These are phyloP conservation scores for Colletotrichum melonis DNA, from an alignment of 2,329 filamentous ascomycete species.

Conservation along the genomic window DNA sequence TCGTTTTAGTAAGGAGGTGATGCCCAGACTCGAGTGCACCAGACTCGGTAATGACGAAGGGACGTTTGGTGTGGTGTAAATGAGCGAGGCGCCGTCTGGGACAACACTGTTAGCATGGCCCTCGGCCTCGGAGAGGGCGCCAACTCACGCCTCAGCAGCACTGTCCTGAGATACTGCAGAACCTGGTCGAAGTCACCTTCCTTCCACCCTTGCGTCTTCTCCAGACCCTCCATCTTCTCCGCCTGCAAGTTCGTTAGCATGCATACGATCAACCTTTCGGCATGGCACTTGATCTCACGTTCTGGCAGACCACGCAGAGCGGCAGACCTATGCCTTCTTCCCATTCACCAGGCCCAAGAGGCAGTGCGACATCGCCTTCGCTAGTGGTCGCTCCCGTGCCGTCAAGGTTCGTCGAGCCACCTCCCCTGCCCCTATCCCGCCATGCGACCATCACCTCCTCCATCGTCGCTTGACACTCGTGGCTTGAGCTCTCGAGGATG, in stretches of 20 bases:
- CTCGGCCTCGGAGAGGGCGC: conserved; percentile 22
- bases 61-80: conserved; percentile 84
- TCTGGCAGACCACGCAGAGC: conserved; percentile 95
- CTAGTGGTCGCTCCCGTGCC: conserved; percentile 67
- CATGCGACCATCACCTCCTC: conserved; percentile 86
- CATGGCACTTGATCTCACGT: conserved; percentile 64
- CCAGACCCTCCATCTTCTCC: conserved; percentile 89
- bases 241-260: conserved; percentile 61
- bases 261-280: not conserved
- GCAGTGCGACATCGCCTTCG: conserved; percentile 77
- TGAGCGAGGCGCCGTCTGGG: conserved; percentile 83
- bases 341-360: conserved; percentile 91
- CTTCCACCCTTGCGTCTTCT: conserved; percentile 92
- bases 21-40: conserved; percentile 86
- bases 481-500: conserved; percentile 78
- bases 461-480: conserved; percentile 83
- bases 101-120: conserved; percentile 38
- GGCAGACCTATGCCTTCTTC: conserved; percentile 89
- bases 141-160: conserved; percentile 83
- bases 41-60: conserved; percentile 82
- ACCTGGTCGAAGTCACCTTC: conserved; percentile 98
- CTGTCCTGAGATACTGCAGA: conserved; percentile 89
- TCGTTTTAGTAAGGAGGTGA: conserved; percentile 84
- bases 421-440: conserved; percentile 79
- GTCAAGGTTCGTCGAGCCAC: conserved; percentile 71